Evolutionary conservation across 805 yeast species (phyloP), one percentile per base, ranked within the genome.

Genomic region (Candida piceae): DNA sequence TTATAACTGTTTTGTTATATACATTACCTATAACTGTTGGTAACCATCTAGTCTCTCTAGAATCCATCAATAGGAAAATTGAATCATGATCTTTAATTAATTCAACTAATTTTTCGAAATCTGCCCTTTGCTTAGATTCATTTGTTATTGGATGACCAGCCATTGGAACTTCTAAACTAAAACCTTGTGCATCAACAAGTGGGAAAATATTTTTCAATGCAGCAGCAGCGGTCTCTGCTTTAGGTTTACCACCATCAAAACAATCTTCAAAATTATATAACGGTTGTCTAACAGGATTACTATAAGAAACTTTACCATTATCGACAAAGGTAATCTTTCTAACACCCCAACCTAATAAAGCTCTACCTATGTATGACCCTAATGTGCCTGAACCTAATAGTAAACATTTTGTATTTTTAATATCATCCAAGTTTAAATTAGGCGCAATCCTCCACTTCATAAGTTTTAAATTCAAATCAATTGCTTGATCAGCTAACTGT

Each of bases 391-490:
- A 84, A 0, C 99, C 99, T n/a, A 93, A 69, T 12, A 93, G 63
- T 29, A 93, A 60, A 26, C 89, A 82, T 45, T 72, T 80, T 9
- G 81, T 72, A 13, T 60, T 41, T 45, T 76, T 73, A 16, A 93
- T 66, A 2, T 62, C 53, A 5, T 84, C 89, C 32, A 93, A 65
- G 52, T 93, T 74, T 4, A 93, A 55, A 7, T 77, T 71, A 0
- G 98, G 97, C 0, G 85, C 87, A 13, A 93, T 75, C 47, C 98
- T 71, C 99, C 99, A 93, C 55, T 88, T 87, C 98, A 93, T 93
- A 31, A 93, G 66, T 62, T 86, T 85, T 40, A 93, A 66, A 54
- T 93, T 93, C 39, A 93, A 69, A 57, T 89, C 96, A 5, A 88
- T 89, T 0, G 97, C 90, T 59, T 94, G 97, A 41, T 82, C 84